A percentile compares a stretch with the other conserved stretches of the same genome.
These are phyloP conservation scores for Trichosporon sp. DNA, from an alignment of 1,284 basidiomycete species.

Conservation along the genomic window DNA sequence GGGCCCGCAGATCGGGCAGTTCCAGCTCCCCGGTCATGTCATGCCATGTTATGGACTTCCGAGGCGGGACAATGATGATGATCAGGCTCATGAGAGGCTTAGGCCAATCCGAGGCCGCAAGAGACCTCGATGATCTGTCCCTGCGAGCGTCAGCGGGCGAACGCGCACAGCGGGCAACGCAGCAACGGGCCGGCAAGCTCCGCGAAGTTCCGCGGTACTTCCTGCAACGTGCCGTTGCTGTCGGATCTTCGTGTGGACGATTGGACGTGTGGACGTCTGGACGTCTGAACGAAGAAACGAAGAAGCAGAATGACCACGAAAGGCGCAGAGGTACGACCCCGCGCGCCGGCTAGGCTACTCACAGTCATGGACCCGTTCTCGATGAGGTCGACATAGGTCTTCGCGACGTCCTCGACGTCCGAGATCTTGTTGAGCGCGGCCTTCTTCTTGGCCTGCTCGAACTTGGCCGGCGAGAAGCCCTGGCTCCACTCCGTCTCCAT, in stretches of 20 bases:
- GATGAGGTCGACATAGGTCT: slow-evolving; percentile 14
- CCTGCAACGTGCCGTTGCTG: background rate
- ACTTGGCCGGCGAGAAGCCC: slow-evolving; percentile 20
- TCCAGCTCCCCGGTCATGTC: background rate
- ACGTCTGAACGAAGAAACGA: no score
- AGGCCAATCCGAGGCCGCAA: background rate
- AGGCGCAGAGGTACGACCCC: no score
- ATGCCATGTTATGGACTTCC: background rate
- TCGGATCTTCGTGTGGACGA: background rate
- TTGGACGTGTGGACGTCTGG: no score
- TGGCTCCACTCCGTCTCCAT: slow-evolving; percentile 29
- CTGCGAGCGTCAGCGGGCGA: slow-evolving; percentile 3
- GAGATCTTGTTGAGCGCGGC: slow-evolving; percentile 18
- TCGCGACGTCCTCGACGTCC: slow-evolving; percentile 21
- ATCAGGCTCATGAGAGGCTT: background rate
- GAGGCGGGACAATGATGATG: background rate
- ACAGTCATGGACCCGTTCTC: slow-evolving; percentile 20
- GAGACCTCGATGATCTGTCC: slow-evolving; percentile 19
- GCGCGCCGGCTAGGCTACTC: no score
- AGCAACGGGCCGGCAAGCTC: background rate
- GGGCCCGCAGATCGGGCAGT: background rate
- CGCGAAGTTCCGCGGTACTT: background rate
- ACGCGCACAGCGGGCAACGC: no score
- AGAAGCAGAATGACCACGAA: no score
- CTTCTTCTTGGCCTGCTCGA: slow-evolving; percentile 10